Base-by-base conservation (phyloP, 345 rosid genomes). In the Melastoma malabathricum region DNA sequence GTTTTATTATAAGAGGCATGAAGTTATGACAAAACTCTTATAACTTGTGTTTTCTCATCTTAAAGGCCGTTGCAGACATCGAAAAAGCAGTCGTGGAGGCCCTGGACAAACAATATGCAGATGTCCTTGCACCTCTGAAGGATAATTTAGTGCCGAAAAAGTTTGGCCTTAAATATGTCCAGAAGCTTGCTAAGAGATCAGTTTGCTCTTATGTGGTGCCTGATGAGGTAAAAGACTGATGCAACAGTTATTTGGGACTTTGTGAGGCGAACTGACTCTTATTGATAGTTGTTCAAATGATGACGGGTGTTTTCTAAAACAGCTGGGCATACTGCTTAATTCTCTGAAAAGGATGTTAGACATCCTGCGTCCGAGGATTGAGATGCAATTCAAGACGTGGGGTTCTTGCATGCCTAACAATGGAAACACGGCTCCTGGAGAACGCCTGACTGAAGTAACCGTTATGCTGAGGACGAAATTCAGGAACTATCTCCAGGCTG, bases 311-410 rank as follows among this genome's bases (percentile, higher is more conserved):
- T 9, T 34, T 34, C 0, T 34, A 6, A 7, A 34, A 5, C 77
- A 92, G 95, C 78, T 84, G 54, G 98, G 97, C 34, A 76, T 87
- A 72, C 61, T 92, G 54, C 64, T 87, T 63, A 92, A 92, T 74
- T 84, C 98, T 29, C 68, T 92, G 95, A 92, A 84, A 68, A 80
- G 98, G 68, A 87, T 92, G 97, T 79, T 92, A 52, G 98, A 92
- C 70, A 62, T 76, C 51, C 61, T 80, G 53, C 82, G 86, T 13
- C 95, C 98, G 17, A 85, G 71, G 59, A 74, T 87, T 64, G 98
- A 92, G 68, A 55, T 63, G 53, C 80, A 73, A 55, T 87, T 92
- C 70, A 92, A 84, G 68, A 66, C 86, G 13, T 92, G 98, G 98
- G 86, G 89, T 23, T 80, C 93, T 51, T 87, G 95, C 84, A 84